Conservation (phyloP, 2,329 filamentous ascomycete species). For the Microcyclospora tardicrescens region DNA sequence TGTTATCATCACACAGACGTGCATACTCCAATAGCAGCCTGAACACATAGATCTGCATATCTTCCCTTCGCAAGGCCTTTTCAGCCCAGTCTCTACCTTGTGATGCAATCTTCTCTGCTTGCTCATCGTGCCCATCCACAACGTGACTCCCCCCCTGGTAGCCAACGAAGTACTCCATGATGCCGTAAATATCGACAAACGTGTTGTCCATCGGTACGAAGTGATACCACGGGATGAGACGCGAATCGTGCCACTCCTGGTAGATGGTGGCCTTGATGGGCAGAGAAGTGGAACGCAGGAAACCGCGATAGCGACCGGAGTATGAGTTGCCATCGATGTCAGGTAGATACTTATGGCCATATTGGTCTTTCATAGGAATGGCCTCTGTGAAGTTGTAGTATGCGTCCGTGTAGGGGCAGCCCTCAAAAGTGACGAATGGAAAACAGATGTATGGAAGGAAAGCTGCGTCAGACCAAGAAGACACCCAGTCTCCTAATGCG, state of each 20-base stretch:
- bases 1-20: constrained; percentile 47
- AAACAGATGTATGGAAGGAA: neutral
- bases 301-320: constrained; percentile 52
- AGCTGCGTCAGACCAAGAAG: neutral
- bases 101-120: constrained; percentile 51
- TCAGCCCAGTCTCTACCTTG: constrained; percentile 51
- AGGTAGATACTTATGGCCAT: constrained; percentile 52
- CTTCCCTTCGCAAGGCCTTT: constrained; percentile 48
- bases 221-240: constrained; percentile 60
- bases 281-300: constrained; percentile 50
- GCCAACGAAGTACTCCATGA: constrained; percentile 57
- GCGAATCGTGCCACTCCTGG: constrained; percentile 60
- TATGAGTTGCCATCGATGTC: constrained; percentile 62
- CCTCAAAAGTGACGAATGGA: neutral
- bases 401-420: constrained; percentile 23
- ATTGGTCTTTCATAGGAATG: constrained; percentile 30
- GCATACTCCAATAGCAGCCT: constrained; percentile 62
- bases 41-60: constrained; percentile 67
- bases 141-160: constrained; percentile 32
- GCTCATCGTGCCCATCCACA: constrained; percentile 32
- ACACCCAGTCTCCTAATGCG: constrained; percentile 24
- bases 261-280: constrained; percentile 60
- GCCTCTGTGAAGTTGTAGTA: constrained; percentile 8
- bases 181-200: constrained; percentile 57
- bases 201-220: constrained; percentile 62